Conservation (phyloP, 768 basidiomycete genomes). For the Termitomyces sp. region DNA sequence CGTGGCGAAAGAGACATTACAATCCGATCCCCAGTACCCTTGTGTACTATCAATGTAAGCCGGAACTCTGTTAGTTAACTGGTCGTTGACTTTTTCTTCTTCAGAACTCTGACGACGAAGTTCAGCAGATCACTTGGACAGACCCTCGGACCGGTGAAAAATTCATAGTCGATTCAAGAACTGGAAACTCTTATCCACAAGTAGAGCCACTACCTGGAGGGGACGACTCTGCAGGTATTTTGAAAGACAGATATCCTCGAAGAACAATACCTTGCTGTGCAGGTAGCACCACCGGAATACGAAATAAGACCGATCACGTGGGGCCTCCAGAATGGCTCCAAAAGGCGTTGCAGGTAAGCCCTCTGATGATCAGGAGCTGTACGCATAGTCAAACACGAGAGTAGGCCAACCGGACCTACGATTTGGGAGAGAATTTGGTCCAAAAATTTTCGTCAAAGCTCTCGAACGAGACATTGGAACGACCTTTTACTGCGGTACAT, state of each 20-base stretch:
- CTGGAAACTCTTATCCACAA: conserved; percentile 58
- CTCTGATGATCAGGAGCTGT: background rate
- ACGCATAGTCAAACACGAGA: background rate
- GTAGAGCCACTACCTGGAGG: conserved; percentile 10
- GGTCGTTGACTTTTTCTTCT: background rate
- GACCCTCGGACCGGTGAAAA: conserved; percentile 57
- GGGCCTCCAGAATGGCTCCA: conserved; percentile 58
- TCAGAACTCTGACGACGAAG: conserved; percentile 16
- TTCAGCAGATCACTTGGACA: conserved; percentile 45
- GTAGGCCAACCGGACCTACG: conserved; percentile 56
- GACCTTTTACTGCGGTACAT: background rate
- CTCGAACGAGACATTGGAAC: background rate
- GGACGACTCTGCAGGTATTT: background rate
- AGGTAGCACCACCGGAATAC: conserved; percentile 13
- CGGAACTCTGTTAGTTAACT: background rate
- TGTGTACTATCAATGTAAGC: conserved; percentile 6
- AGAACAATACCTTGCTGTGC: conserved; percentile 21
- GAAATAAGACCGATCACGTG: background rate
- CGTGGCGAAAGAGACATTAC: background rate
- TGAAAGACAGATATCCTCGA: conserved; percentile 13
- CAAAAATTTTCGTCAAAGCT: conserved; percentile 20
- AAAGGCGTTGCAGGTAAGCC: conserved; percentile 49
- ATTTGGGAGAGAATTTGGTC: conserved; percentile 41
- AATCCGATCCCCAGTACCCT: background rate
- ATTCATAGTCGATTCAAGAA: conserved; percentile 60